phyloP scores from a whole-genome alignment of 2,329 filamentous ascomycete genomes.

The Ustulina deusta region DNA sequence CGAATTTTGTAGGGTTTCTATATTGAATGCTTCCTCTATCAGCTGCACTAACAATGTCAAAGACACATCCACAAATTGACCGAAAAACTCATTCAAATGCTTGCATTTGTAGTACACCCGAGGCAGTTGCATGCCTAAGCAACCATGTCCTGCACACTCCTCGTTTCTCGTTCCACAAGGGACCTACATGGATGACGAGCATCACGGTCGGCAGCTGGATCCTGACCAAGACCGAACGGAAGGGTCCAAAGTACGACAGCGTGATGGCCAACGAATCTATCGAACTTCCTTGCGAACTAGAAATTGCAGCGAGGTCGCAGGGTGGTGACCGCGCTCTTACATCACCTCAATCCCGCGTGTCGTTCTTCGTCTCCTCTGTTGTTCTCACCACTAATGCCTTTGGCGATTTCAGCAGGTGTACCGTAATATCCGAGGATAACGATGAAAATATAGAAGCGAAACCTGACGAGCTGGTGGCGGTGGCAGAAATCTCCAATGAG shows the following conservation, averaged over 20 bases:
- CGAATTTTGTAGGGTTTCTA: too few relatives aligned
- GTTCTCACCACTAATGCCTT: slow-evolving; percentile 35
- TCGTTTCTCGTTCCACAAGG: too few relatives aligned
- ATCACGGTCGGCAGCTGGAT: too few relatives aligned
- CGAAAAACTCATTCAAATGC: too few relatives aligned
- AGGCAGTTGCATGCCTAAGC: too few relatives aligned
- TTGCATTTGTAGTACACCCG: too few relatives aligned
- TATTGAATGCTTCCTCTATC: too few relatives aligned
- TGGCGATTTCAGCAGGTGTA: slow-evolving; percentile 37
- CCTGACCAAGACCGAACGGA: background rate
- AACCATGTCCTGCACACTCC: too few relatives aligned
- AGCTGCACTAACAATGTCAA: too few relatives aligned
- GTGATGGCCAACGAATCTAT: slow-evolving; percentile 14
- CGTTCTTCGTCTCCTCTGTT: slow-evolving; percentile 31
- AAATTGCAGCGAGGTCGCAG: background rate
- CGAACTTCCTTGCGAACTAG: background rate
- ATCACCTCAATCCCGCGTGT: background rate
- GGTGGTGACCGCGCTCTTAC: background rate
- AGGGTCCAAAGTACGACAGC: background rate
- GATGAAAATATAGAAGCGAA: background rate
- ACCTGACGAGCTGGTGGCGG: background rate
- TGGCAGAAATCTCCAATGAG: slow-evolving; percentile 21
- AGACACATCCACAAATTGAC: too few relatives aligned
- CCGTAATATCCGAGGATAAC: slow-evolving; percentile 28
- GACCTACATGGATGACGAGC: too few relatives aligned